Evolutionary conservation across 257 asterid species (phyloP).

Genomic region (Solanum clarkiae): DNA sequence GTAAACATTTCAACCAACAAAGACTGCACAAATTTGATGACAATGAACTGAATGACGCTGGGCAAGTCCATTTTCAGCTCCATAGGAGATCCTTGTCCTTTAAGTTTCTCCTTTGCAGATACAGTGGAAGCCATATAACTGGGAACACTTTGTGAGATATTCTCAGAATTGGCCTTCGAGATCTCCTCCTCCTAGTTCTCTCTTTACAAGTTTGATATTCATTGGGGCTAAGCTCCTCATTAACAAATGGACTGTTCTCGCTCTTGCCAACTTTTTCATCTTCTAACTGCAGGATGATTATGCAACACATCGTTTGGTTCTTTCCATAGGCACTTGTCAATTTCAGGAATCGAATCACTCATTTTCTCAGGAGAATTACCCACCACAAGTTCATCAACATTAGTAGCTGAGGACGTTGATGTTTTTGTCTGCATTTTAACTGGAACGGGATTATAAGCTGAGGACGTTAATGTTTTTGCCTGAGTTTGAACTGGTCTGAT

Average conservation of each 20-base stretch:
- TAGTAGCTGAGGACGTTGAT: conserved; percentile 16
- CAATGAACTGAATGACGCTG: conserved; percentile 58
- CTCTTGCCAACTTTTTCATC: conserved; percentile 30
- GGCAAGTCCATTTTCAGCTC: conserved; percentile 26
- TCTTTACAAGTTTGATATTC: conserved; percentile 50
- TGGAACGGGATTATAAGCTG: conserved; percentile 18
- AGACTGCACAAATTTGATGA: conserved; percentile 8
- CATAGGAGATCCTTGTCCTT: conserved; percentile 61
- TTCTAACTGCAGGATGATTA: conserved; percentile 23
- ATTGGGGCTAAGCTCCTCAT: conserved; percentile 36
- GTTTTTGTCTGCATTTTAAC: not conserved
- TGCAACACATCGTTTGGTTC: conserved; percentile 22
- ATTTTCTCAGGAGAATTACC: conserved; percentile 1
- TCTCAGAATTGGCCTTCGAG: conserved; percentile 62
- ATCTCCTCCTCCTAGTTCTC: conserved; percentile 54
- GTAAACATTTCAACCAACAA: not conserved
- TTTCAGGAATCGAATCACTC: conserved; percentile 10
- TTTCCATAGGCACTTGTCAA: conserved; percentile 9
- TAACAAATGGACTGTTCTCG: conserved; percentile 14
- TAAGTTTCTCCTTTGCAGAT: conserved; percentile 94
- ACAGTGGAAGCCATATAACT: conserved; percentile 91
- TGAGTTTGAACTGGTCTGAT: conserved; percentile 29
- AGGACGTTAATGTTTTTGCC: conserved; percentile 13
- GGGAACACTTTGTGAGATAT: conserved; percentile 57
- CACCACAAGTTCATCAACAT: conserved; percentile 24